Base-by-base conservation (phyloP, 1,139 yeast species). In the Saccharomyces uvarum region DNA sequence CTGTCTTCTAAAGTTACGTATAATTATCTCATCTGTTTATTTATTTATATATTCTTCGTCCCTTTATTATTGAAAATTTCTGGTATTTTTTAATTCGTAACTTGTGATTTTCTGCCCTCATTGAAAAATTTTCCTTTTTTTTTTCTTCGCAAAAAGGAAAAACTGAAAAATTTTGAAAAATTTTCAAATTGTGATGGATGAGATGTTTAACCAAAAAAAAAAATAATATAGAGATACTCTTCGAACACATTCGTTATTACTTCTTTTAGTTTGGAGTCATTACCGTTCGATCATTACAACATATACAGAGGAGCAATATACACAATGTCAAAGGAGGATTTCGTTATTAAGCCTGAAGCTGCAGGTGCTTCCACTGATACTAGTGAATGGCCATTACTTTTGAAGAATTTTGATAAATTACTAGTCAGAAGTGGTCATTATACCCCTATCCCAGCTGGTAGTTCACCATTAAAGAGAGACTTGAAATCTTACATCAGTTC, bases 401-500 rank as follows among this genome's bases (percentile, higher is more conserved):
- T 93, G 73, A 93, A 93, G 75, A 86, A 93, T 78, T 93, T 85
- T 73, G 98, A 93, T 78, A 88, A 91, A 76, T 78, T 93, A 60
- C 78, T 91, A 62, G 97, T 93, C 55, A 87, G 99, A 78, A 86
- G 95, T 60, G 96, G 97, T 53, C 97, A 90, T 73, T 91, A 90
- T 74, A 91, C 98, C 52, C 97, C 98, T 63, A 90, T 91, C 63
- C 97, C 97, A 67, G 80, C 93, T 52, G 99, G 99, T 59, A 82
- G 95, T 70, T 83, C 97, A 57, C 99, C 99, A 57, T 80, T 88
- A 70, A 90, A 90, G 76, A 86, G 99, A 78, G 97, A 91, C 73
- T 76, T 93, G 66, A 88, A 88, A 75, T 81, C 89, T 47, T 93
- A 93, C 74, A 79, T 93, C 65, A 84, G 95, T 51, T 85, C 97